These are phyloP conservation scores for Colletotrichum sidae DNA, from an alignment of 2,329 filamentous ascomycete genomes.

Conservation along the genomic window DNA sequence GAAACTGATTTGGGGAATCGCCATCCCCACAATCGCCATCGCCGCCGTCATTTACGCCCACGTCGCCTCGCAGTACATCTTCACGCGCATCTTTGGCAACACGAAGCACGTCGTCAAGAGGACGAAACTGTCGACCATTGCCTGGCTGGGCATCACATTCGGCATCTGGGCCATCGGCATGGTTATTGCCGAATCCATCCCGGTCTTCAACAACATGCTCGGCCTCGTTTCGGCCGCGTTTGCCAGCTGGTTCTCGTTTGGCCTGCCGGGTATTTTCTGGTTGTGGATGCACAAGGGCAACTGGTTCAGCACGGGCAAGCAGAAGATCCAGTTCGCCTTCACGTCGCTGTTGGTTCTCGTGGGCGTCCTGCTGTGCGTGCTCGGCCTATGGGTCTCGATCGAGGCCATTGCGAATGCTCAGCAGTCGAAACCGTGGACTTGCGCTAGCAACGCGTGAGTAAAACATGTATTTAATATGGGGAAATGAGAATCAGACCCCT, in stretches of 20 bases:
- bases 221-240: conserved; percentile 74
- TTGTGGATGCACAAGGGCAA: conserved; percentile 58
- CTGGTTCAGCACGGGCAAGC: conserved; percentile 49
- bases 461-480: neutral
- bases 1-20: conserved; percentile 76
- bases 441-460: conserved; percentile 44
- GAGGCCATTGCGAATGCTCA: conserved; percentile 48
- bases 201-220: conserved; percentile 75
- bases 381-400: conserved; percentile 54
- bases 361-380: conserved; percentile 49
- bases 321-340: conserved; percentile 44
- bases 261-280: conserved; percentile 60
- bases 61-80: conserved; percentile 75
- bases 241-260: conserved; percentile 74
- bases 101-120: conserved; percentile 65
- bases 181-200: conserved; percentile 76
- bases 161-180: conserved; percentile 70
- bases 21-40: conserved; percentile 76
- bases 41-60: conserved; percentile 78
- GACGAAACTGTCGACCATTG: conserved; percentile 61
- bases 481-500: neutral
- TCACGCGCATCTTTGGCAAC: conserved; percentile 70
- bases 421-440: conserved; percentile 49
- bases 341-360: conserved; percentile 48
- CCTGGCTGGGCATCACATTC: conserved; percentile 69